phyloP scores from a whole-genome alignment of 2,329 filamentous ascomycete genomes.

The Intubia oerlemansii region DNA sequence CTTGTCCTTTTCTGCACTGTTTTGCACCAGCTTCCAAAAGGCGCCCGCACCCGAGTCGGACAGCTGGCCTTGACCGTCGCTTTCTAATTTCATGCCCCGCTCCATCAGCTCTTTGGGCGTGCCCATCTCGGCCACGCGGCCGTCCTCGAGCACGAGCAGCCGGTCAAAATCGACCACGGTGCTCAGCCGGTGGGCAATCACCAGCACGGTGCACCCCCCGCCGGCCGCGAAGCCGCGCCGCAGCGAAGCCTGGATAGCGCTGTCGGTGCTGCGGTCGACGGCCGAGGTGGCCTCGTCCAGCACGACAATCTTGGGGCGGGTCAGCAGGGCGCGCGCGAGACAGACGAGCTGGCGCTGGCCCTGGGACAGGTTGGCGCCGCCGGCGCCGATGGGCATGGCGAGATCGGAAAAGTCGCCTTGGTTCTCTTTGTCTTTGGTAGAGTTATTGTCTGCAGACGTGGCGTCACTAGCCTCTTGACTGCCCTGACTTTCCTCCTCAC shows the following conservation, averaged over 20 bases:
- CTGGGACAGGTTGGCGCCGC: constrained; percentile 18
- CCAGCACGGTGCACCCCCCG: constrained; percentile 30
- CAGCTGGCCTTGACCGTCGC: constrained; percentile 10
- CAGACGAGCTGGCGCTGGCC: constrained; percentile 27
- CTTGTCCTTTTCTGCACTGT: constrained; percentile 8
- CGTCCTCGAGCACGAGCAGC: constrained; percentile 25
- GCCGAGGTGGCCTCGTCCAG: constrained; percentile 23
- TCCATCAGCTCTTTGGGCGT: constrained; percentile 18
- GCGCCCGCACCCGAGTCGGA: constrained; percentile 6
- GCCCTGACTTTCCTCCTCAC: constrained; percentile 1
- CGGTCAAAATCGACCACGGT: constrained; percentile 30
- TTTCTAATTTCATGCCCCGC: constrained; percentile 11
- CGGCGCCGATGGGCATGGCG: constrained; percentile 12
- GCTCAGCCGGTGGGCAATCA: constrained; percentile 18
- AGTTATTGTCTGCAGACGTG: too few relatives aligned
- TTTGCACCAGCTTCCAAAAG: constrained; percentile 8
- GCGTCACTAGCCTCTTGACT: too few relatives aligned
- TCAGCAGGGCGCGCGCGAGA: constrained; percentile 22
- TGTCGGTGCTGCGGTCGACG: constrained; percentile 34
- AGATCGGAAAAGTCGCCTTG: constrained; percentile 14
- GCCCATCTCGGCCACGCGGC: constrained; percentile 22
- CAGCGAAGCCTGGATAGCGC: constrained; percentile 32
- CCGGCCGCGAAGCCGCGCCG: constrained; percentile 23
- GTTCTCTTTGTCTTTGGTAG: too few relatives aligned
- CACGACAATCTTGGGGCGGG: constrained; percentile 18